These are phyloP conservation scores for Botrytis paeoniae DNA, from an alignment of 2,329 filamentous ascomycete species.

Conservation along the genomic window DNA sequence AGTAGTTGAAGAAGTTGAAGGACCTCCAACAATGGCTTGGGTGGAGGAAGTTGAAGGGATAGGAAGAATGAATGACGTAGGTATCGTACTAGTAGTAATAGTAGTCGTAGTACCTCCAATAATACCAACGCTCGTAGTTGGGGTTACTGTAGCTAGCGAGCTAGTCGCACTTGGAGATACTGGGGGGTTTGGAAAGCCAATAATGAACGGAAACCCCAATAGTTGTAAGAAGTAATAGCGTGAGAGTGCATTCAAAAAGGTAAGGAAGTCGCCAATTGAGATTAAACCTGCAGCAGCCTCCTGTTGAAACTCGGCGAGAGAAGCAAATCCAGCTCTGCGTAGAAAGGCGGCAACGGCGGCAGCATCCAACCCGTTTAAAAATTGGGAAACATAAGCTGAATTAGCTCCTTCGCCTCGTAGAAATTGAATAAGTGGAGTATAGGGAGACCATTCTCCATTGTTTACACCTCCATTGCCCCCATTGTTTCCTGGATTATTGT, in stretches of 20 bases:
- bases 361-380: background rate
- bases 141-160: background rate
- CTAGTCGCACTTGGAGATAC: background rate
- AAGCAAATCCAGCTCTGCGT: background rate
- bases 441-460: background rate
- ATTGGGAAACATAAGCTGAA: background rate
- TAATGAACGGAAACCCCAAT: background rate
- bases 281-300: background rate
- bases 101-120: background rate
- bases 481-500: background rate
- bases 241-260: background rate
- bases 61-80: background rate
- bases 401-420: background rate
- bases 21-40: background rate
- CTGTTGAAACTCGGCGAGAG: background rate
- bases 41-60: background rate
- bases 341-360: background rate
- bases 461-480: background rate
- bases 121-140: background rate
- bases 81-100: background rate
- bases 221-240: background rate
- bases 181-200: background rate
- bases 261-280: constrained; percentile 1
- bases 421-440: background rate
- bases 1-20: too few relatives aligned